A percentile compares a stretch with the other conserved stretches of the same genome.
Conservation (phyloP, 768 basidiomycete species). For the Phlebiopsis gigantea region DNA sequence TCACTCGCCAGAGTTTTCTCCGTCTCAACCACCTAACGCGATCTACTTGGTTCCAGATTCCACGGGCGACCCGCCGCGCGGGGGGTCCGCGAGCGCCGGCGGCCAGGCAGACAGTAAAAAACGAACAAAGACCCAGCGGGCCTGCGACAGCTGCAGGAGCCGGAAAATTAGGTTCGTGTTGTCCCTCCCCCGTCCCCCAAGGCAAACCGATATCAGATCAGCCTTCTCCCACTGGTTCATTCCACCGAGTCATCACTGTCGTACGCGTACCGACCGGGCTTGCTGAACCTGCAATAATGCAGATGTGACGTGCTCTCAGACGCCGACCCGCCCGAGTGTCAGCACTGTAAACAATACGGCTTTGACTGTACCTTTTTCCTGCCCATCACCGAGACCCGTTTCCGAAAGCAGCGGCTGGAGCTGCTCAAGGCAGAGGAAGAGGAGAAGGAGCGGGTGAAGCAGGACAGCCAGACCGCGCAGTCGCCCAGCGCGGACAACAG, state of each 20-base stretch:
- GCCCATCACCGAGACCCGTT: slow-evolving; percentile 97
- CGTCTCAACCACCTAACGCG: slow-evolving; percentile 40
- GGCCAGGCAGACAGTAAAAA: slow-evolving; percentile 60
- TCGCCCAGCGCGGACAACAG: slow-evolving; percentile 45
- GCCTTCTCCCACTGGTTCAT: slow-evolving; percentile 1
- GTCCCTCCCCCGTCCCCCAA: not conserved
- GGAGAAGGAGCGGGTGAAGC: slow-evolving; percentile 28
- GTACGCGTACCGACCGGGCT: slow-evolving; percentile 7
- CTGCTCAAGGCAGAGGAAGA: slow-evolving; percentile 46
- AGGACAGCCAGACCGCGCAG: slow-evolving; percentile 27
- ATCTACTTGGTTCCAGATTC: slow-evolving; percentile 28
- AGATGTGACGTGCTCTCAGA: slow-evolving; percentile 85
- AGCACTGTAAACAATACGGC: slow-evolving; percentile 91
- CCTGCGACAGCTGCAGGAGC: slow-evolving; percentile 86
- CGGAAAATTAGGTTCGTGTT: slow-evolving; percentile 73
- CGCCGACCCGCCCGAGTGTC: slow-evolving; percentile 74
- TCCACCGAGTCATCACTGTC: slow-evolving; percentile 7
- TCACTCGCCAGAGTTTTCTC: not conserved
- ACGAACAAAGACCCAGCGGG: slow-evolving; percentile 87
- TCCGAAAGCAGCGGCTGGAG: slow-evolving; percentile 92
- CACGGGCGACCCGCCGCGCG: slow-evolving; percentile 30
- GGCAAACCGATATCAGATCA: not conserved
- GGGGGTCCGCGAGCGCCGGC: slow-evolving; percentile 17
- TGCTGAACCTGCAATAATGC: slow-evolving; percentile 16
- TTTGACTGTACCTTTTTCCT: slow-evolving; percentile 97